Evolutionary conservation across 1,284 basidiomycete genomes (phyloP).

Genomic region (Prillingera fragicola): DNA sequence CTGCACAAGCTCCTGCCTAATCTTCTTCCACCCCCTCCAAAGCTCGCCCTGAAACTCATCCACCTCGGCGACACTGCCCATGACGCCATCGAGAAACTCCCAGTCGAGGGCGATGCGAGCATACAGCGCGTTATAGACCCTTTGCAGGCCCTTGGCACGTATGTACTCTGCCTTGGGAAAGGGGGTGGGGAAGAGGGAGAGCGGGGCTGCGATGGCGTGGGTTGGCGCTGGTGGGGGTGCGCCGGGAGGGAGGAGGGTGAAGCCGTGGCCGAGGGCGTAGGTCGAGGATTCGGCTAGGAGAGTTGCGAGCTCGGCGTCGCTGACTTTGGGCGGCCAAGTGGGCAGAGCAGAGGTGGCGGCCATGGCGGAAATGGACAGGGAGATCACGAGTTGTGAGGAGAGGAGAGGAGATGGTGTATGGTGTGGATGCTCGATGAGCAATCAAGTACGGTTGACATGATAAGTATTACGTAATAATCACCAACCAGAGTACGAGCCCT

Average conservation of each 20-base stretch:
- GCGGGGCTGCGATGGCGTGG: conserved; percentile 78
- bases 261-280: conserved; percentile 76
- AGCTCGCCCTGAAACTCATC: conserved; percentile 81
- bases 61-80: conserved; percentile 77
- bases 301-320: conserved; percentile 55
- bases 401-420: too few relatives aligned
- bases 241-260: conserved; percentile 68
- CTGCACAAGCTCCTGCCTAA: conserved; percentile 58
- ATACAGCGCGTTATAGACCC: conserved; percentile 78
- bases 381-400: too few relatives aligned
- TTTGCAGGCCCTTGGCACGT: conserved; percentile 64
- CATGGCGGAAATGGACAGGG: background rate
- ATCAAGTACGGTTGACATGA: too few relatives aligned
- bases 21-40: conserved; percentile 75
- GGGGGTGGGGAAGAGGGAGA: conserved; percentile 80
- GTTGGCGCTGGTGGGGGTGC: conserved; percentile 53
- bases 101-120: conserved; percentile 74
- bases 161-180: conserved; percentile 71
- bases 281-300: conserved; percentile 67
- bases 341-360: conserved; percentile 30
- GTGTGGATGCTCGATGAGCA: too few relatives aligned
- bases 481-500: too few relatives aligned
- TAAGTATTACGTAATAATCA: too few relatives aligned
- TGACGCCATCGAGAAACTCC: conserved; percentile 71
- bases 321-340: conserved; percentile 68